Evolutionary conservation across 768 basidiomycete species (phyloP).

Genomic region (Boletus tomentosulus): DNA sequence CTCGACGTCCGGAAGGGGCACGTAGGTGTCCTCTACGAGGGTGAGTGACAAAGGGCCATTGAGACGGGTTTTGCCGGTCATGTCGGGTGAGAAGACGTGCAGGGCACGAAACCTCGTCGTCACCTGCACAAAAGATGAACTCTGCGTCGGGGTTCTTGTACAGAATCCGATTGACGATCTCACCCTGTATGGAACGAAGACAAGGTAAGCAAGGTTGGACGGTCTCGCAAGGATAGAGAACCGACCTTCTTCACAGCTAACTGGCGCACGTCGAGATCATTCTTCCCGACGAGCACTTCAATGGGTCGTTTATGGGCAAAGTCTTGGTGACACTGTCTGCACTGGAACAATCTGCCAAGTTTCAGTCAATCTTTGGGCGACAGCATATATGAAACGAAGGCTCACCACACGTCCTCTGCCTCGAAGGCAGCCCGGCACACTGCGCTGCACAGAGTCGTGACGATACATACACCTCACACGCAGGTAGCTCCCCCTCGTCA

Average conservation of each 20-base stretch:
- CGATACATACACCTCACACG: slow-evolving; percentile 83
- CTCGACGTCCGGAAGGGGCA: too few species aligned
- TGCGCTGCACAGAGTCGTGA: slow-evolving; percentile 75
- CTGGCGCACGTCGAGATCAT: slow-evolving; percentile 96
- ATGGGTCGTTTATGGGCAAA: slow-evolving; percentile 90
- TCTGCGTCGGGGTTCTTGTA: slow-evolving; percentile 78
- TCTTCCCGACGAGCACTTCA: slow-evolving; percentile 96
- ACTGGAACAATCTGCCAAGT: slow-evolving; percentile 60
- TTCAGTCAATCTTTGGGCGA: too few species aligned
- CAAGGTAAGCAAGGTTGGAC: background rate
- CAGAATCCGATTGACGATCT: slow-evolving; percentile 85
- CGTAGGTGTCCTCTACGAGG: too few species aligned
- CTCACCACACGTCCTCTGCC: slow-evolving; percentile 29
- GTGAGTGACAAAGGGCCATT: too few species aligned
- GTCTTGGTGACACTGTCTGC: slow-evolving; percentile 95
- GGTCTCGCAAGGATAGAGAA: background rate
- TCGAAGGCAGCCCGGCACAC: slow-evolving; percentile 60
- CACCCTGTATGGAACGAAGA: slow-evolving; percentile 44
- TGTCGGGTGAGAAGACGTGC: slow-evolving; percentile 19
- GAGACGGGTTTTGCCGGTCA: background rate
- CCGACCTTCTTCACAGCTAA: slow-evolving; percentile 83
- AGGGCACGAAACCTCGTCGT: slow-evolving; percentile 62
- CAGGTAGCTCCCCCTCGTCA: slow-evolving; percentile 63
- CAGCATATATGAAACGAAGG: too few species aligned
- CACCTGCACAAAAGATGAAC: slow-evolving; percentile 96